Conservation (phyloP, 2,329 filamentous ascomycete genomes). For the Fusarium scirpi region DNA sequence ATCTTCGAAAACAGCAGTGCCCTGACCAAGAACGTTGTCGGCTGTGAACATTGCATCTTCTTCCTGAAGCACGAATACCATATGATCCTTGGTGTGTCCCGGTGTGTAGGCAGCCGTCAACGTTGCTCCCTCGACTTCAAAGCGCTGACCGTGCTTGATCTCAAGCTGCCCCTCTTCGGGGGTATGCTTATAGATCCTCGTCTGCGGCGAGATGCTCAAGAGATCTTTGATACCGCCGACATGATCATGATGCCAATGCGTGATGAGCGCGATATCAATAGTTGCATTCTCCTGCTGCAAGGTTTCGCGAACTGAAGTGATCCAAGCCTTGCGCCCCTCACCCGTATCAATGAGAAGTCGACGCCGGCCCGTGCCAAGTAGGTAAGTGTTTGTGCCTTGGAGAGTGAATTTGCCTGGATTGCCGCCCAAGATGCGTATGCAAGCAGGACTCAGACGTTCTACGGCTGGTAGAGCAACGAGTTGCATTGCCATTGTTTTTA, state of each 20-base stretch:
- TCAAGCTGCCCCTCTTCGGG: slow-evolving; percentile 63
- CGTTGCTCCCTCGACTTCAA: slow-evolving; percentile 71
- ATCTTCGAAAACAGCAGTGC: slow-evolving; percentile 87
- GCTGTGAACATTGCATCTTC: slow-evolving; percentile 88
- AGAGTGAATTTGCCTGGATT: slow-evolving; percentile 87
- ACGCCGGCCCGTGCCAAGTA: slow-evolving; percentile 79
- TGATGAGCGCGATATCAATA: slow-evolving; percentile 79
- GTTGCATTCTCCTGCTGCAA: slow-evolving; percentile 76
- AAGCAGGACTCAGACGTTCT: slow-evolving; percentile 79
- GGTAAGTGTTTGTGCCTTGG: slow-evolving; percentile 93
- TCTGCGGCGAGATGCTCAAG: slow-evolving; percentile 70
- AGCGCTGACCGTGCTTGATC: slow-evolving; percentile 64
- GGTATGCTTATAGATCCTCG: slow-evolving; percentile 74
- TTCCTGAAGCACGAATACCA: slow-evolving; percentile 81
- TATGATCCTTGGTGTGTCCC: slow-evolving; percentile 85
- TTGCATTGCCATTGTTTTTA: slow-evolving; percentile 66
- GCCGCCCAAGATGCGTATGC: slow-evolving; percentile 87
- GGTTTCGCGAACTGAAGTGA: slow-evolving; percentile 70
- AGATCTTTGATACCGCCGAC: slow-evolving; percentile 80
- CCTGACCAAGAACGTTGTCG: slow-evolving; percentile 89
- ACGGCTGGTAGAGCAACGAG: slow-evolving; percentile 77
- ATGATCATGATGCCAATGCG: slow-evolving; percentile 95
- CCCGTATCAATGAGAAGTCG: slow-evolving; percentile 92
- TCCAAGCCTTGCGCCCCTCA: slow-evolving; percentile 83
- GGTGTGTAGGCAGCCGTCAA: slow-evolving; percentile 71